Evolutionary conservation across 352 stramenopile genomes (phyloP).

Genomic region (Pythium guiyangense): DNA sequence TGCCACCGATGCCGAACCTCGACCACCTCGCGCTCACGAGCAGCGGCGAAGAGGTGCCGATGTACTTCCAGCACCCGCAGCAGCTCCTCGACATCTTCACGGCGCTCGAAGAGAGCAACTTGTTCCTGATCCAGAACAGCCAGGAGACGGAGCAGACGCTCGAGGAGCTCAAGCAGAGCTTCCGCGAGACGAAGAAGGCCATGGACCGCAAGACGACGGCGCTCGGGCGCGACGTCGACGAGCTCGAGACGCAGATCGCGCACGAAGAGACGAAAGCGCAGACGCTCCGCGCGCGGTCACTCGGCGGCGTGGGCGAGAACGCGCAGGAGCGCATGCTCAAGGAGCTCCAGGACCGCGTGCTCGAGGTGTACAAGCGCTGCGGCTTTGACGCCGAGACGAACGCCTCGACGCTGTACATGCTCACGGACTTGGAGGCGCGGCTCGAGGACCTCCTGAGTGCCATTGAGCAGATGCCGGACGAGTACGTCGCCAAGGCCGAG

Average conservation of each 20-base stretch:
- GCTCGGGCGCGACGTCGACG: slow-evolving; percentile 87
- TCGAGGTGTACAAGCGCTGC: slow-evolving; percentile 91
- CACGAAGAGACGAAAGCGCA: slow-evolving; percentile 82
- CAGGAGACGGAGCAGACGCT: slow-evolving; percentile 94
- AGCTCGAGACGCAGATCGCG: slow-evolving; percentile 85
- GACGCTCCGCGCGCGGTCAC: slow-evolving; percentile 61
- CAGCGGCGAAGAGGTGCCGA: slow-evolving; percentile 90
- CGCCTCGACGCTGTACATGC: slow-evolving; percentile 91
- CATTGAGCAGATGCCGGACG: slow-evolving; percentile 91
- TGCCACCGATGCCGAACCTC: slow-evolving; percentile 66
- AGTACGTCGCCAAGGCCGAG: slow-evolving; percentile 92
- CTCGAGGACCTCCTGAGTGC: slow-evolving; percentile 89
- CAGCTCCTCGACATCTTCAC: slow-evolving; percentile 94
- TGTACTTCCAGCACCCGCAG: slow-evolving; percentile 93
- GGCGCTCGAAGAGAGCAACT: slow-evolving; percentile 92
- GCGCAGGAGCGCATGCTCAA: slow-evolving; percentile 87
- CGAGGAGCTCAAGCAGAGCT: slow-evolving; percentile 93
- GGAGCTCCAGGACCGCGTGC: slow-evolving; percentile 84
- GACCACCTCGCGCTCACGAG: slow-evolving; percentile 60
- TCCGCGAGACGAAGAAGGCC: slow-evolving; percentile 84
- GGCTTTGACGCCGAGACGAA: slow-evolving; percentile 91
- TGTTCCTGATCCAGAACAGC: slow-evolving; percentile 95
- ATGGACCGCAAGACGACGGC: slow-evolving; percentile 87
- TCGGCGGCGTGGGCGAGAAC: slow-evolving; percentile 75
- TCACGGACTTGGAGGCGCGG: slow-evolving; percentile 89